Conservation (phyloP, 768 basidiomycete species). For the Lactarius indigo region DNA sequence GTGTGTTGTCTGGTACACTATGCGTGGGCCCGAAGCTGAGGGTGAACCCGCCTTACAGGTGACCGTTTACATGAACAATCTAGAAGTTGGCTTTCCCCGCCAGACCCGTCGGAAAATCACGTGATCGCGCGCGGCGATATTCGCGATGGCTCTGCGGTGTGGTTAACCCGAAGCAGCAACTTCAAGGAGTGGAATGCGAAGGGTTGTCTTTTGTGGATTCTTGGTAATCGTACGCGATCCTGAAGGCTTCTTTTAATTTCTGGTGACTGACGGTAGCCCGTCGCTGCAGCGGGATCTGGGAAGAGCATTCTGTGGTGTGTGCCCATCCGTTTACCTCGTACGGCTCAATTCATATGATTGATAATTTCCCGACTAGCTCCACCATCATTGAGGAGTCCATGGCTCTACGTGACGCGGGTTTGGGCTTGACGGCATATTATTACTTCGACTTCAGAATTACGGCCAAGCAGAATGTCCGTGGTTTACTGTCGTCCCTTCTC, state of each 20-base stretch:
- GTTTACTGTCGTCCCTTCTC: background rate
- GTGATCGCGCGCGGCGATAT: background rate
- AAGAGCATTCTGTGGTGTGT: slow-evolving; percentile 1
- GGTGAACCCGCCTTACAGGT: background rate
- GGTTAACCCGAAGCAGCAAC: background rate
- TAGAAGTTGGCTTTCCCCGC: slow-evolving; percentile 10
- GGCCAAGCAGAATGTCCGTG: background rate
- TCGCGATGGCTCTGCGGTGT: background rate
- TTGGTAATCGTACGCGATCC: background rate
- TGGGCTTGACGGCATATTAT: background rate
- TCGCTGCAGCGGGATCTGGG: background rate
- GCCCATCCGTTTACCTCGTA: no score
- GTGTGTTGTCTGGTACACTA: background rate
- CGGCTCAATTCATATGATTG: background rate
- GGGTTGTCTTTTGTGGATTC: background rate
- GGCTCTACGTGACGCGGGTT: background rate
- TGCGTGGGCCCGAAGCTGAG: background rate
- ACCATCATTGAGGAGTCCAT: background rate
- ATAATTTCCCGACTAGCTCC: background rate
- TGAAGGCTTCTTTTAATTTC: accelerated
- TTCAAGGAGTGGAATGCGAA: slow-evolving; percentile 2
- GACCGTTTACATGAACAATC: background rate
- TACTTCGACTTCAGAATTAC: slow-evolving; percentile 4
- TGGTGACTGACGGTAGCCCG: background rate
- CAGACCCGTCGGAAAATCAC: slow-evolving; percentile 10